Conservation (phyloP, 2,329 filamentous ascomycete genomes). For the Sporothrix globosa region DNA sequence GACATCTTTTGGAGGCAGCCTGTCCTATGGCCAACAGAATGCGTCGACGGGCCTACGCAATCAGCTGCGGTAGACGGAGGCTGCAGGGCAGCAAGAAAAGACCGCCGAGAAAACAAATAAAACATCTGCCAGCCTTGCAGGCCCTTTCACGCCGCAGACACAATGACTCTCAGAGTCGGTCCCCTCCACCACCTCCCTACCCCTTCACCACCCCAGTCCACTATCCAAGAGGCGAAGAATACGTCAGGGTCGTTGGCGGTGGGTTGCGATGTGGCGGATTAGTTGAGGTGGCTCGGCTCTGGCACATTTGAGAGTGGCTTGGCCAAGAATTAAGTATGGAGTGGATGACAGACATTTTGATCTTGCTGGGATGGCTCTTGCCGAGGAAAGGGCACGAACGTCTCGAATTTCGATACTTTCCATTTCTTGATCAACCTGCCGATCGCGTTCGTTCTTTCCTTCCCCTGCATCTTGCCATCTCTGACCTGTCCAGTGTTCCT, state of each 20-base stretch:
- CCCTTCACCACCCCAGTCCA: not conserved
- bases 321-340: not conserved
- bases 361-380: too few relatives aligned
- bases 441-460: conserved; percentile 6
- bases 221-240: not conserved
- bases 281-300: not conserved
- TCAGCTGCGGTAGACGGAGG: conserved; percentile 13
- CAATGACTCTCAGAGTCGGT: not conserved
- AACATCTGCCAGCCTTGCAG: not conserved
- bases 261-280: conserved; percentile 18
- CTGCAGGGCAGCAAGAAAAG: conserved; percentile 17
- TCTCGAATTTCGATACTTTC: not conserved
- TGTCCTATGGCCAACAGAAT: too few relatives aligned
- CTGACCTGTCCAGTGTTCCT: conserved; percentile 10
- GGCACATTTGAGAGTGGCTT: conserved; percentile 13
- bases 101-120: not conserved
- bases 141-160: not conserved
- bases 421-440: not conserved
- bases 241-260: conserved; percentile 17
- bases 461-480: not conserved
- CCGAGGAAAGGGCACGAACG: not conserved
- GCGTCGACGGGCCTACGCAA: conserved; percentile 18
- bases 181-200: not conserved
- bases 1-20: too few relatives aligned
- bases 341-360: not conserved